Conservation (phyloP, 2,329 filamentous ascomycete species). For the Aspergillus oerlinghausenensis region DNA sequence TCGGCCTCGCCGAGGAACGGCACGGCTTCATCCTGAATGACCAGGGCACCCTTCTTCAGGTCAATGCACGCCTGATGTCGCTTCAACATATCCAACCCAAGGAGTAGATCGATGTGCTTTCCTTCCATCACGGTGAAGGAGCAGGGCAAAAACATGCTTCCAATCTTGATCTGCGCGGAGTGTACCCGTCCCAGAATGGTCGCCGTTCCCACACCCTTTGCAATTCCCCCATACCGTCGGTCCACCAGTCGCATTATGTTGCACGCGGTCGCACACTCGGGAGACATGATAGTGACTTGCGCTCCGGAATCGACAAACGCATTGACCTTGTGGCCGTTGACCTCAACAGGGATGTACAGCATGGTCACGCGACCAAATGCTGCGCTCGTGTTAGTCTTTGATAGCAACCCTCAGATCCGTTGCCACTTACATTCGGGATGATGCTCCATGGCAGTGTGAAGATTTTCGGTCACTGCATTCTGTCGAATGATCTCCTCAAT, state of each 20-base stretch:
- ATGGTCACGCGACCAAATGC: constrained; percentile 94
- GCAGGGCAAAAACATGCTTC: constrained; percentile 78
- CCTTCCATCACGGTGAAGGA: constrained; percentile 99
- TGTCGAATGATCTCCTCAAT: constrained; percentile 98
- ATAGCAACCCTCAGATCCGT: neutral
- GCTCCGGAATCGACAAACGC: constrained; percentile 96
- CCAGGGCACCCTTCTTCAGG: constrained; percentile 73
- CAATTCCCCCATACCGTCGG: constrained; percentile 84
- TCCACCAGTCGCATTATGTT: constrained; percentile 96
- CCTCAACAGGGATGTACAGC: constrained; percentile 92
- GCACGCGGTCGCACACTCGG: constrained; percentile 81
- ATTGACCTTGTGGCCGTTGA: constrained; percentile 89
- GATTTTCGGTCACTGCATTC: constrained; percentile 87
- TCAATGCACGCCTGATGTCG: constrained; percentile 92
- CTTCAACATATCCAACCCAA: constrained; percentile 95
- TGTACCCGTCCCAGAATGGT: constrained; percentile 93
- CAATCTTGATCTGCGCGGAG: constrained; percentile 91
- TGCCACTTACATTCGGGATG: constrained; percentile 78
- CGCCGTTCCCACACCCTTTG: constrained; percentile 89
- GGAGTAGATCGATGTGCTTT: constrained; percentile 86
- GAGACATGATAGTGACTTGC: constrained; percentile 98
- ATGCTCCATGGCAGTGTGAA: constrained; percentile 95
- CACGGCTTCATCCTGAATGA: constrained; percentile 84
- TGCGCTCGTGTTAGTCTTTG: constrained; percentile 33
- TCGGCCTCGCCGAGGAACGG: constrained; percentile 89